Percentiles rank a stretch among this genome's conserved stretches.
Conservation (phyloP, 2,329 filamentous ascomycete species). For the Neospermospora avenae region DNA sequence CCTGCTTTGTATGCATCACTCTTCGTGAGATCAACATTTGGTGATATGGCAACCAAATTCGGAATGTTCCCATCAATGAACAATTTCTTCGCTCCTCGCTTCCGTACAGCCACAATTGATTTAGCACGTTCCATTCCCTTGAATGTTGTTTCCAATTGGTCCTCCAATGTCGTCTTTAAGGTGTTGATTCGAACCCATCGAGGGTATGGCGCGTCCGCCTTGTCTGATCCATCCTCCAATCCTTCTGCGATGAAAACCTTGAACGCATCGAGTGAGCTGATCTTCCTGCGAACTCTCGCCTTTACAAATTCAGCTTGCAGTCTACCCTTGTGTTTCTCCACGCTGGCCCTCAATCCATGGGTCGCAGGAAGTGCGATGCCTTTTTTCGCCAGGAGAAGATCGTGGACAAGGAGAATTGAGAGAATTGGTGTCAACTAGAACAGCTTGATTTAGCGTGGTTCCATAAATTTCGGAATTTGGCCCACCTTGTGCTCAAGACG, state of each 20-base stretch:
- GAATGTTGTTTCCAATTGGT: slow-evolving; percentile 76
- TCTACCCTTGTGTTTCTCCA: slow-evolving; percentile 79
- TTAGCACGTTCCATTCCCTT: slow-evolving; percentile 54
- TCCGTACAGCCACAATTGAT: slow-evolving; percentile 55
- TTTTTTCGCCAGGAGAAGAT: slow-evolving; percentile 75
- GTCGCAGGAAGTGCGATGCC: slow-evolving; percentile 78
- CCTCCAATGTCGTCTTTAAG: slow-evolving; percentile 65
- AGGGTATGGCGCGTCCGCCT: slow-evolving; percentile 54
- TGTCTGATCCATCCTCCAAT: slow-evolving; percentile 41
- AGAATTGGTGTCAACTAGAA: slow-evolving; percentile 74
- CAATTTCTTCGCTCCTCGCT: slow-evolving; percentile 47
- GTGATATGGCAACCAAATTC: slow-evolving; percentile 75
- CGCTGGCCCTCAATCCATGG: slow-evolving; percentile 71
- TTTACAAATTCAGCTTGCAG: slow-evolving; percentile 80
- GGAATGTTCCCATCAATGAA: slow-evolving; percentile 80
- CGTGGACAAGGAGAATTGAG: slow-evolving; percentile 79
- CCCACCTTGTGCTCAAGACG: slow-evolving; percentile 78
- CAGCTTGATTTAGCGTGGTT: neutral
- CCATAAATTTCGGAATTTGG: neutral
- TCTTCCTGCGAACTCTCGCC: slow-evolving; percentile 68
- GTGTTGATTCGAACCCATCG: slow-evolving; percentile 90
- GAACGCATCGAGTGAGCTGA: slow-evolving; percentile 65
- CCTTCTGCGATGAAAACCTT: slow-evolving; percentile 53
- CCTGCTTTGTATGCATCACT: slow-evolving; percentile 72
- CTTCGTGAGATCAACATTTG: slow-evolving; percentile 67